Evolutionary conservation across 768 basidiomycete species (phyloP).

Genomic region (Agrocybe praecox): DNA sequence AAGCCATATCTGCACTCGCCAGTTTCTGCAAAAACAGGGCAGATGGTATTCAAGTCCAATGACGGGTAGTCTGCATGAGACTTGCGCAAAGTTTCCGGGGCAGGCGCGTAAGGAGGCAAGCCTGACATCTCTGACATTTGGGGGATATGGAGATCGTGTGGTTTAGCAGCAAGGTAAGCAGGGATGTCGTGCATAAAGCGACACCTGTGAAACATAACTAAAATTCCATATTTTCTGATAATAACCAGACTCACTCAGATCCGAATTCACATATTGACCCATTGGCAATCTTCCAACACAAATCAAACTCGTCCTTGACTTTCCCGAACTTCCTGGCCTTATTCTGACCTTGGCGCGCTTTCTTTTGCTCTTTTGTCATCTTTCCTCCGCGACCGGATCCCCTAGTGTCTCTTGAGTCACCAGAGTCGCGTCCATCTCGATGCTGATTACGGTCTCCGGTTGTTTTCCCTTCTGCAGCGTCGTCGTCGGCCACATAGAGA

Average conservation of each 20-base stretch:
- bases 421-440: slow-evolving; percentile 21
- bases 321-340: slow-evolving; percentile 81
- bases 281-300: slow-evolving; percentile 82
- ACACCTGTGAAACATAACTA: slow-evolving; percentile 48
- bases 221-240: background rate
- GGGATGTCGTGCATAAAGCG: slow-evolving; percentile 78
- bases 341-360: slow-evolving; percentile 79
- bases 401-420: slow-evolving; percentile 18
- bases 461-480: slow-evolving; percentile 62
- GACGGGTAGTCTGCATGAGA: slow-evolving; percentile 37
- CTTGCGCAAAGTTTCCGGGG: slow-evolving; percentile 25
- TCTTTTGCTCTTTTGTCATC: slow-evolving; percentile 66
- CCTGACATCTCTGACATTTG: slow-evolving; percentile 41
- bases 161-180: slow-evolving; percentile 77
- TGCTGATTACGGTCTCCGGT: slow-evolving; percentile 31
- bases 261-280: slow-evolving; percentile 75
- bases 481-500: slow-evolving; percentile 35
- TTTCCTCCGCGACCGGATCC: slow-evolving; percentile 25
- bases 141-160: slow-evolving; percentile 69
- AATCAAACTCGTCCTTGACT: slow-evolving; percentile 75
- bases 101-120: slow-evolving; percentile 52
- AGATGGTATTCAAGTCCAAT: slow-evolving; percentile 49
- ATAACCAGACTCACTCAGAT: slow-evolving; percentile 38
- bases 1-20: slow-evolving; percentile 84
- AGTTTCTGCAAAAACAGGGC: slow-evolving; percentile 67